These are phyloP conservation scores for Peronospora destructor DNA, from an alignment of 352 stramenopile species.

Conservation along the genomic window DNA sequence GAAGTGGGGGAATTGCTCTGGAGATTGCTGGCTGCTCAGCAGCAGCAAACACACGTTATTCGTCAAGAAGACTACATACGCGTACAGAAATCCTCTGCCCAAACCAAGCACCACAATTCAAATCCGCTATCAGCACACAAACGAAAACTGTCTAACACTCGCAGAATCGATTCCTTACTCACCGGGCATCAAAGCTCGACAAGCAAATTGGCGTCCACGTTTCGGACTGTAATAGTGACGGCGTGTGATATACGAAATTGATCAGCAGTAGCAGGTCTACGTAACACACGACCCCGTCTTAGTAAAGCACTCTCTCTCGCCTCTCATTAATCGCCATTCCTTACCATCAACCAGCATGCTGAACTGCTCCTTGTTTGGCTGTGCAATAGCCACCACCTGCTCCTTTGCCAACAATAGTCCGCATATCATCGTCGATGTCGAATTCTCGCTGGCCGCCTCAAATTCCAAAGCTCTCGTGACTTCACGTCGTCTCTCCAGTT, in stretches of 20 bases:
- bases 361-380: slow-evolving; percentile 62
- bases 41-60: slow-evolving; percentile 51
- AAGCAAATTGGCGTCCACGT: slow-evolving; percentile 72
- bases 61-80: slow-evolving; percentile 64
- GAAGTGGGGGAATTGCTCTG: slow-evolving; percentile 62
- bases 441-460: slow-evolving; percentile 22
- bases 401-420: slow-evolving; percentile 43
- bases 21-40: slow-evolving; percentile 61
- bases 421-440: slow-evolving; percentile 45
- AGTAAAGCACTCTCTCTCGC: not conserved
- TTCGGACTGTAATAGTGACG: slow-evolving; percentile 52
- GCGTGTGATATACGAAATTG: slow-evolving; percentile 70
- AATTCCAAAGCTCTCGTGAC: slow-evolving; percentile 45
- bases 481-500: slow-evolving; percentile 32
- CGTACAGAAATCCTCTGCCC: slow-evolving; percentile 60
- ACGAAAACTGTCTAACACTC: not conserved
- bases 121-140: not conserved
- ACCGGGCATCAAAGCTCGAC: slow-evolving; percentile 58
- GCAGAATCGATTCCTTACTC: slow-evolving; percentile 1
- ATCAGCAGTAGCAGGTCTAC: slow-evolving; percentile 58
- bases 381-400: slow-evolving; percentile 46
- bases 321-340: not conserved
- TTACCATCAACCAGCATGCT: slow-evolving; percentile 54
- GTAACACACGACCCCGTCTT: slow-evolving; percentile 1
- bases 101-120: not conserved